Base-by-base conservation (phyloP, 1,284 basidiomycete species). In the Spongiforma sp. region DNA sequence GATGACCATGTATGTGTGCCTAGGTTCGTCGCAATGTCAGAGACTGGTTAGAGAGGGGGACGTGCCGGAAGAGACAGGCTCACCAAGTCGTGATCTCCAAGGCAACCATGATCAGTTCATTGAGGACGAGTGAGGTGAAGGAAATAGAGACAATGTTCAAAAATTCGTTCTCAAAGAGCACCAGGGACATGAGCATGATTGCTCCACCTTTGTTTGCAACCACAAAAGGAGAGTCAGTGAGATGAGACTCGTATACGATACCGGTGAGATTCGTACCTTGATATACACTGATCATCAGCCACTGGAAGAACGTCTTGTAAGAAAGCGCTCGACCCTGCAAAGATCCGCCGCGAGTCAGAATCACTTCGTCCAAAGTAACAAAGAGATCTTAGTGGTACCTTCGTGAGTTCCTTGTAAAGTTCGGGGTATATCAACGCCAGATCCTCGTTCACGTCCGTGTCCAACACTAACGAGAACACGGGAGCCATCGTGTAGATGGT, bases 51-150 rank as follows among this genome's bases (percentile, higher is more conserved):
- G 17, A n/a, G 26, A 32, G 55, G 41, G 55, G 33, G 9, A 53
- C 5, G 33, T 32, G 14, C n/a, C 15, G n/a, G 34, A 32, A 15
- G n/a, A 24, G 21, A 46, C 8, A 5, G 11, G 76, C 85, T 66
- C 71, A 93, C 97, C 96, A 99, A 65, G 94, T 98, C 1, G 96
- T 99, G 67, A 99, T 96, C 79, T 99, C 96, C 67, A 99, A 78
- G 0, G 95, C 96, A 48, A 99, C 98, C 98, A 99, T 99, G 79
- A 99, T 96, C 58, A 99, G 86, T 76, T 99, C 98, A 78, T 99
- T 99, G 43, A 99, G 81, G 64, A 99, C 90, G 57, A 99, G 83
- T 0, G 98, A 95, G 1, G 96, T 98, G 79, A 99, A 99, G 1
- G 96, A 98, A 69, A 99, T 99, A 24, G 95, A 90, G 53, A 99